Evolutionary conservation across 2,329 filamentous ascomycete genomes (phyloP).

Genomic region (Colletotrichum brevisporum): DNA sequence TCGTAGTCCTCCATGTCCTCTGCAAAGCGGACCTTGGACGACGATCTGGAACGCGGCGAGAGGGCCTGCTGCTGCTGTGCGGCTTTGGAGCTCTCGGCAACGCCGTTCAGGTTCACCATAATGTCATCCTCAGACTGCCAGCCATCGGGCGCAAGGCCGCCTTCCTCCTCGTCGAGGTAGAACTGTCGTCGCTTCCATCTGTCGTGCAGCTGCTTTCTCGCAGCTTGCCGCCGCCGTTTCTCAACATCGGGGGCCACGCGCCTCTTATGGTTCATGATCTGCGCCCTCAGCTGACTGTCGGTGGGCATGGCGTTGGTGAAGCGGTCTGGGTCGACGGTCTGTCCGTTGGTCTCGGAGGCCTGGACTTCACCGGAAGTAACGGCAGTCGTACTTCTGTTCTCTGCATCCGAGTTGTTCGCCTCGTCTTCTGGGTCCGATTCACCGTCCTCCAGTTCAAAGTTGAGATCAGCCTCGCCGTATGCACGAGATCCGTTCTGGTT

Average conservation of each 20-base stretch:
- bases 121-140: constrained; percentile 75
- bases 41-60: constrained; percentile 76
- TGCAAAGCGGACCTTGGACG: constrained; percentile 83
- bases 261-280: constrained; percentile 53
- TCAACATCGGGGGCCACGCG: constrained; percentile 54
- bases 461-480: constrained; percentile 41
- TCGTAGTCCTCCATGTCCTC: constrained; percentile 80
- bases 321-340: constrained; percentile 44
- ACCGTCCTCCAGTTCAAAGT: constrained; percentile 38
- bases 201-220: constrained; percentile 72
- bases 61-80: constrained; percentile 52
- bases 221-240: constrained; percentile 55
- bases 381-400: constrained; percentile 41
- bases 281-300: constrained; percentile 58
- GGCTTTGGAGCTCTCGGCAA: constrained; percentile 60
- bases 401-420: constrained; percentile 46
- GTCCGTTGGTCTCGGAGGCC: constrained; percentile 19
- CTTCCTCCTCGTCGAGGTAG: constrained; percentile 89
- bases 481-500: constrained; percentile 43
- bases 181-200: constrained; percentile 84
- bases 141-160: constrained; percentile 73
- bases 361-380: constrained; percentile 16
- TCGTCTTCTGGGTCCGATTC: constrained; percentile 44
- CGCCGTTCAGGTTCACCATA: constrained; percentile 54
- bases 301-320: constrained; percentile 51